Evolutionary conservation across 208 protist species (phyloP), one percentile per base, ranked within the genome.

Genomic region (Entamoeba moshkovskii): DNA sequence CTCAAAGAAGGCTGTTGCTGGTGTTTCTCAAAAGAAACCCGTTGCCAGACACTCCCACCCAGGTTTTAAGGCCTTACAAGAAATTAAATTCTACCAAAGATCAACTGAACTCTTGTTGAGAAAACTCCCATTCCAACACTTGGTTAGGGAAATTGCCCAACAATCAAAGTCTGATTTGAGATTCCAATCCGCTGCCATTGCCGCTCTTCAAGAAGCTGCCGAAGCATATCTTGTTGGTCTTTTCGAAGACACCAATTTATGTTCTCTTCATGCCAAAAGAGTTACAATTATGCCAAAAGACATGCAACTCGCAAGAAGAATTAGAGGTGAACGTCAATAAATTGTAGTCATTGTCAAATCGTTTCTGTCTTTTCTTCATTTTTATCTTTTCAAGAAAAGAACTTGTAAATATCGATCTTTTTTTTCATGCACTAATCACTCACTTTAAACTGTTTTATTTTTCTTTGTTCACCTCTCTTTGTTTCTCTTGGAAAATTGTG

Each of bases 171-270:
- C n/a, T 42, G 66, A n/a, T 42, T 44, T 91, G n/a, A n/a, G 66
- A 91, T 91, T 91, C 22, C 66, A 93, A 52, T 49, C 25, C n/a
- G 44, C 33, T 46, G 92, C 92, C 13, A 29, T 93, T 18, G 92
- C 45, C 1, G 92, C 92, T 22, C 95, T 98, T 66, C 97, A 98
- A 96, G 97, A 98, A 96, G 96, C 97, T 45, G 96, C 97, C 52
- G 97, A 98, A 95, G 94, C 97, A 33, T 98, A 98, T 95, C 93
- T 98, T 44, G 97, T 98, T 93, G 96, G 95, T 94, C 95, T 98
- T 52, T 97, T 98, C 91, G 97, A 98, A 94, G 97, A 98, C 95
- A 97, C 97, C 92, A 97, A 98, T 96, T 95, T 98, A 13, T 97
- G 96, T 93, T 97, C 96, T 92, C 96, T 98, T 93, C 97, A 98